Conservation (phyloP, 139 green algal species). For the Closterium sp. region DNA sequence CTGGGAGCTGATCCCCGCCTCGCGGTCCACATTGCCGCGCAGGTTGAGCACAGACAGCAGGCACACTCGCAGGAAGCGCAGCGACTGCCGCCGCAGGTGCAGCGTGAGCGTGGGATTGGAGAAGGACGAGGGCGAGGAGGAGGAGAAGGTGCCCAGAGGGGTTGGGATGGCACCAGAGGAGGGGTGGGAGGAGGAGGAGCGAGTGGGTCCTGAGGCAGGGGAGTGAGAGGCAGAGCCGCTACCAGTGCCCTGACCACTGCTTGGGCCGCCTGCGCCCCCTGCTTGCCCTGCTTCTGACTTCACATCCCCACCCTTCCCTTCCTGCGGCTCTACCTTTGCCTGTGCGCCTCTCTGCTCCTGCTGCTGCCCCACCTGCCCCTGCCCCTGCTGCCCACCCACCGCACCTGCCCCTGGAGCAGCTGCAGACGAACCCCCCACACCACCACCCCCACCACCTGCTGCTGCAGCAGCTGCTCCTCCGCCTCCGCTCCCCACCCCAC, state of each 20-base stretch:
- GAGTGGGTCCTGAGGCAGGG: neutral
- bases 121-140: neutral
- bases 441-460: neutral
- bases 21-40: conserved; percentile 25
- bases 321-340: neutral
- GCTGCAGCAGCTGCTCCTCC: neutral
- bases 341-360: neutral
- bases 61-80: conserved; percentile 80
- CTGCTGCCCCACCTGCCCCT: neutral
- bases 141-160: neutral
- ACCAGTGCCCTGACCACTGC: neutral
- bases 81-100: conserved; percentile 8
- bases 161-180: neutral
- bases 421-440: neutral
- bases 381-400: neutral
- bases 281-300: neutral
- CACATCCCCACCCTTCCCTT: neutral
- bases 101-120: neutral
- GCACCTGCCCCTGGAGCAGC: neutral
- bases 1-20: neutral
- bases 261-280: neutral
- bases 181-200: neutral
- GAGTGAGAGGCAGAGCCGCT: neutral
- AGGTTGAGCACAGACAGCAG: conserved; percentile 78
- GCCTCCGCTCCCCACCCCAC: neutral